Base-by-base conservation (phyloP, 371 early-diverging fungal genomes). In the Syncephalastrum monosporum region DNA sequence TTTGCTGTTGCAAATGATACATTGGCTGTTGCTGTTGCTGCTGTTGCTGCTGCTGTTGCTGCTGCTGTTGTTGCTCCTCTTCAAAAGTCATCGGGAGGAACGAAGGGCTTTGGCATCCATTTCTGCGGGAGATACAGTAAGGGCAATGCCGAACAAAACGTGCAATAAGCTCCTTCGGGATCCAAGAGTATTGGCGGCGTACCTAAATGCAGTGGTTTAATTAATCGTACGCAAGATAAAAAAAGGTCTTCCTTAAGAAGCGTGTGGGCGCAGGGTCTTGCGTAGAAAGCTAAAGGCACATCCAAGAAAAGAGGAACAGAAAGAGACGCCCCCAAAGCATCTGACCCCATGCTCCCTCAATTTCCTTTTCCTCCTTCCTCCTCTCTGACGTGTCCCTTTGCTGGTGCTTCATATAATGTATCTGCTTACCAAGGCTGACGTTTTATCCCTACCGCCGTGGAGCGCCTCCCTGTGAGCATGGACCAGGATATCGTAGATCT, bases 361-460 rank as follows among this genome's bases (percentile, higher is more conserved):
- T 33, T 12, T 41, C 24, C 38, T 3, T 48, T 8, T 14, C 41
- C 44, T 55, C 53, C 44, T 23, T 16, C 21, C 50, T 55, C 21
- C 38, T 10, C 38, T 33, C 38, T 5, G 0, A 33, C 38, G 38
- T 33, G 38, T 33, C 38, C 38, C 38, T 33, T 33, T 12, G 38
- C 38, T 33, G 10, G 8, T 33, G 2, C 8, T 33, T 33, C 38
- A 33, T 33, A 33, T 12, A 33, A 10, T 10, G 10, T 5, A 44
- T 16, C n/a, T 19, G 25, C 8, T 48, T 76, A 81, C 85, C 76
- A 82, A 69, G 14, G 85, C 85, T 10, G 85, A 82, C 13, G 85
- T 82, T 45, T 85, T 85, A 50, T 85, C 85, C 61, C 85, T 65
- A 1, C 85, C 85, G 13, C 83, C 85, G 64, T 85, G 85, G 53